Conservation (phyloP, 345 rosid species). For the Populus ilicifolia region DNA sequence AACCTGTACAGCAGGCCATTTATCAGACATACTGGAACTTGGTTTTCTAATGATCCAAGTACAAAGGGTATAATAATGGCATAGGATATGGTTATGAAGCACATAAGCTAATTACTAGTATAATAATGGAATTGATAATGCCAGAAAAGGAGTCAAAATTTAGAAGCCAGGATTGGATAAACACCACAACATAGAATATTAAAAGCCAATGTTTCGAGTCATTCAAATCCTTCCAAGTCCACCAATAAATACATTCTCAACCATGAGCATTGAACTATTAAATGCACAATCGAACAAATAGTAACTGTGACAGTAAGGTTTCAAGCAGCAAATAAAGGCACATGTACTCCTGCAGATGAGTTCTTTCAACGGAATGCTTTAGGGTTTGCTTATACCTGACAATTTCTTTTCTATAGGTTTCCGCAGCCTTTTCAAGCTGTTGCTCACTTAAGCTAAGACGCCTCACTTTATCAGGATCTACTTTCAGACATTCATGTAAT, state of each 20-base stretch:
- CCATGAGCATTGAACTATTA: background rate
- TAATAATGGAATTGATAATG: background rate
- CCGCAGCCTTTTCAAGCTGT: conserved; percentile 52
- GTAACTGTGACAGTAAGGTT: background rate
- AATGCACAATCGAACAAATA: background rate
- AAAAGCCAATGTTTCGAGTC: background rate
- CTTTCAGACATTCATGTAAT: conserved; percentile 40
- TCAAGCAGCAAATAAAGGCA: background rate
- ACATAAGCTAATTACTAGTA: background rate
- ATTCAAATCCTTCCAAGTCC: background rate
- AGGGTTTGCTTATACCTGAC: conserved; percentile 37
- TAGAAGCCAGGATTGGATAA: background rate
- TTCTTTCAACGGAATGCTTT: background rate
- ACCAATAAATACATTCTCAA: conserved; percentile 1
- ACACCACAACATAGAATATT: background rate
- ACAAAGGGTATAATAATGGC: background rate
- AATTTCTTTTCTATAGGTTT: conserved; percentile 47
- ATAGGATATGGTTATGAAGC: background rate
- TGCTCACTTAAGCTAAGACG: conserved; percentile 68
- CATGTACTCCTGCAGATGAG: background rate
- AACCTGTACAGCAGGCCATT: conserved; percentile 44
- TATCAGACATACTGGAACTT: conserved; percentile 10
- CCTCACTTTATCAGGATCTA: conserved; percentile 47
- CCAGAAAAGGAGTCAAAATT: background rate
- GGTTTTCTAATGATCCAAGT: background rate